Evolutionary conservation across 495 filamentous ascomycete genomes (phyloP), one percentile per base, ranked within the genome.

Genomic region (Parathielavia hyrcaniae): DNA sequence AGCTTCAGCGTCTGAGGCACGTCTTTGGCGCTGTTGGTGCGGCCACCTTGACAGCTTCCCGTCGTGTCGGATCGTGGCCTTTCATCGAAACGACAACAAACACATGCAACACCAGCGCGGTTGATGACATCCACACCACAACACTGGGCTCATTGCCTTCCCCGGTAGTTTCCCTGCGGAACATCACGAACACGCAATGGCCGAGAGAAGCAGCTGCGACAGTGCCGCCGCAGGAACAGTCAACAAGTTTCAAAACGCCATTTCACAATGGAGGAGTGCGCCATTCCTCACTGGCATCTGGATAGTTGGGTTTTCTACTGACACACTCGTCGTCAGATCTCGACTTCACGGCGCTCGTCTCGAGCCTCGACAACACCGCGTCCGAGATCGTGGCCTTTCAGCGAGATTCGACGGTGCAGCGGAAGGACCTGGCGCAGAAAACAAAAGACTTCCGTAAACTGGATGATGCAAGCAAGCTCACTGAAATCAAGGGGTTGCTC

Each of bases 361-460:
- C 90, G 39, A 89, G 84, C 62, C 83, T 99, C 51, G 93, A 99
- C 71, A 83, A 86, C 61, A 89, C 89, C 12, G 91, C 93, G 7
- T 90, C 90, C 4, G 95, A 99, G 64, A 90, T 99, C 48, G 89
- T 97, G 43, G 76, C 86, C 41, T 87, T 90, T 66, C 93, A 99
- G 67, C 83, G 90, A 61, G 95, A 97, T 71, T 85, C 91, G 19
- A 84, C 96, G 11, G 84, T 96, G 14, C 91, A 97, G 68, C 83
- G 93, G 47, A 99, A 99, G 67, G 93, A 99, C 53, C 80, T 99
- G 17, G 93, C 93, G 16, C 91, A 96, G 71, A 97, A 96, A 76
- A 99, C 93, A 4, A 99, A 97, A 68, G 93, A 97, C 69, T 99
- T 96, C 64, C 77, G 90, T 61, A 99, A 97, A 70, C 80, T 96